These are phyloP conservation scores for Cornus suecica DNA, from an alignment of 148 eudicot species.

Conservation along the genomic window DNA sequence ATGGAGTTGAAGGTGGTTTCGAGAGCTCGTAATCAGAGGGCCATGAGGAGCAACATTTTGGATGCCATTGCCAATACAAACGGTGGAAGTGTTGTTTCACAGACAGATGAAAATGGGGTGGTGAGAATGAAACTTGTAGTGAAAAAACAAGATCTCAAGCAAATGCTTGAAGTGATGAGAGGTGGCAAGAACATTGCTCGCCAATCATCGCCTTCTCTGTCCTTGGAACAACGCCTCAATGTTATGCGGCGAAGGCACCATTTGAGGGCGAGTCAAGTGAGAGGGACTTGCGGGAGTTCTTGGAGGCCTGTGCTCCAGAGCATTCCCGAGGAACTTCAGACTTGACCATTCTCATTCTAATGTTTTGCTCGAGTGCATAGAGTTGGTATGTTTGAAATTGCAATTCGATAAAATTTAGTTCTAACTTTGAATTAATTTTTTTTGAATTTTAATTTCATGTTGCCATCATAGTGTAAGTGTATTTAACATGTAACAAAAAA, in stretches of 20 bases:
- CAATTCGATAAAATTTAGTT: too few species aligned
- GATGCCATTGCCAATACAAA: conserved; percentile 34
- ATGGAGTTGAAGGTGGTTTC: conserved; percentile 23
- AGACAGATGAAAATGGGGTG: conserved; percentile 34
- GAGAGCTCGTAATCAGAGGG: conserved; percentile 19
- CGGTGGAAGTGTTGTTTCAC: conserved; percentile 27
- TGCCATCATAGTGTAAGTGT: too few species aligned
- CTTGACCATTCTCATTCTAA: neutral
- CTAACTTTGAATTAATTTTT: too few species aligned
- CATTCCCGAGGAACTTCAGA: conserved; percentile 50
- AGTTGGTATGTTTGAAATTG: too few species aligned
- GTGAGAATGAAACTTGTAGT: conserved; percentile 51
- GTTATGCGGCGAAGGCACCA: conserved; percentile 38
- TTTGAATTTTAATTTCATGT: too few species aligned
- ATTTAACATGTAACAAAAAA: neutral
- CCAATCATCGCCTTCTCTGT: neutral
- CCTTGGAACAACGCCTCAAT: conserved; percentile 43
- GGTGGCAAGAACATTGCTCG: conserved; percentile 4
- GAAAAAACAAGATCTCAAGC: conserved; percentile 46
- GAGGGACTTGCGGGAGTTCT: conserved; percentile 14
- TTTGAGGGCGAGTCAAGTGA: conserved; percentile 22
- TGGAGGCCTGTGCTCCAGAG: conserved; percentile 70
- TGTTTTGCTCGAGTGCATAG: too few species aligned
- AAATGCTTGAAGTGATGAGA: conserved; percentile 38
- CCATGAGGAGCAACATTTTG: conserved; percentile 25